Conservation (phyloP, 2,329 filamentous ascomycete species). For the Pestalotiopsis sp. region DNA sequence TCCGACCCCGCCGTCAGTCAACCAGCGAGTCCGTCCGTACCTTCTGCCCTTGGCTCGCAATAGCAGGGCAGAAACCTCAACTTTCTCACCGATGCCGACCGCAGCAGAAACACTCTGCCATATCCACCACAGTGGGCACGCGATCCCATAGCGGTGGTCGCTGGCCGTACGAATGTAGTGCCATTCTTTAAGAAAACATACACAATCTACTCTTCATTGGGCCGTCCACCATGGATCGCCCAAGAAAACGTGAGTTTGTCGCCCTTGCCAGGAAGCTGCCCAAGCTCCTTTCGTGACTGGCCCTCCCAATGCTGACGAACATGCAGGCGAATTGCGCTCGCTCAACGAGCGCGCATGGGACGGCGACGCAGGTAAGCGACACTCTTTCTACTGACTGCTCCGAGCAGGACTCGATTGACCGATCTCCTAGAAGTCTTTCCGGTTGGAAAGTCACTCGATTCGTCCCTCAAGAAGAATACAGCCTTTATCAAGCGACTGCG, state of each 20-base stretch:
- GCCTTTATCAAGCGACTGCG: slow-evolving; percentile 96
- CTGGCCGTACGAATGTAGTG: slow-evolving; percentile 47
- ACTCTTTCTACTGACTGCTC: slow-evolving; percentile 8
- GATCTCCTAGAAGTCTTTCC: slow-evolving; percentile 67
- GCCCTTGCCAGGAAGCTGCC: background rate
- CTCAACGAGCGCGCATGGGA: slow-evolving; percentile 87
- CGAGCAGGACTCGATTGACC: slow-evolving; percentile 16
- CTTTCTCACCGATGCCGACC: slow-evolving; percentile 41
- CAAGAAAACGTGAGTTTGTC: slow-evolving; percentile 57
- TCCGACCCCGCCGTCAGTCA: slow-evolving; percentile 11
- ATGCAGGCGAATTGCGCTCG: slow-evolving; percentile 81
- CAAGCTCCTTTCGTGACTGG: background rate
- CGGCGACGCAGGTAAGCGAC: slow-evolving; percentile 73
- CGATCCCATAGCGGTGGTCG: slow-evolving; percentile 45
- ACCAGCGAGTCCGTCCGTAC: slow-evolving; percentile 1
- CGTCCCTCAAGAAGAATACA: slow-evolving; percentile 96
- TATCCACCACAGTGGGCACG: slow-evolving; percentile 39
- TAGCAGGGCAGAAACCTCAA: slow-evolving; percentile 9
- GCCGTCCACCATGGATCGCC: slow-evolving; percentile 61
- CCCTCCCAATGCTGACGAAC: slow-evolving; percentile 1
- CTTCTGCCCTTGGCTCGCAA: slow-evolving; percentile 12
- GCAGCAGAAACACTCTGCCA: slow-evolving; percentile 40
- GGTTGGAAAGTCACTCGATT: slow-evolving; percentile 80
- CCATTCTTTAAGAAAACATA: slow-evolving; percentile 23
- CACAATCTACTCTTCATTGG: slow-evolving; percentile 29